These are phyloP conservation scores for Trichoderma sp. DNA, from an alignment of 2,329 filamentous ascomycete genomes.

Conservation along the genomic window DNA sequence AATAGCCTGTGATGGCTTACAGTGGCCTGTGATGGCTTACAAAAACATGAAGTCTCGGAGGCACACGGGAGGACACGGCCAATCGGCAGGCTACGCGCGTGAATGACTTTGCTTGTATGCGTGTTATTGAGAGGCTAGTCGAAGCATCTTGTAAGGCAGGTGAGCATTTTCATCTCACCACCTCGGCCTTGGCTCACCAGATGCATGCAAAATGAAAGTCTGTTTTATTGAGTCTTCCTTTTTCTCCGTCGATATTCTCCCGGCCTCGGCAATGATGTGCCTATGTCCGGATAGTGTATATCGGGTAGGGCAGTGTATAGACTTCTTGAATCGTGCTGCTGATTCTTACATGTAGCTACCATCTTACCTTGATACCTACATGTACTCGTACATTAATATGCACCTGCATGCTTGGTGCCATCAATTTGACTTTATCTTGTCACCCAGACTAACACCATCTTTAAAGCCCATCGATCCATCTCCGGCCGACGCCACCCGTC, in stretches of 20 bases:
- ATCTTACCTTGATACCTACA: background rate
- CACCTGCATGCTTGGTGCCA: background rate
- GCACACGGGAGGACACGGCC: background rate
- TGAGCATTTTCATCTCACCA: background rate
- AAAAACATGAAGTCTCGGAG: background rate
- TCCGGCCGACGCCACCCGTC: conserved; percentile 5
- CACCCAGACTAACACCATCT: background rate
- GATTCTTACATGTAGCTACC: background rate
- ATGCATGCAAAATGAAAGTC: background rate
- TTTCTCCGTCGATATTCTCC: background rate
- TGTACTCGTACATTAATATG: no score
- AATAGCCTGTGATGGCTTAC: background rate
- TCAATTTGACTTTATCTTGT: background rate
- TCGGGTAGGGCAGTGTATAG: background rate
- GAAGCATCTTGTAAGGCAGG: background rate
- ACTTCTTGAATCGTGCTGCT: background rate
- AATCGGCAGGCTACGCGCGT: background rate
- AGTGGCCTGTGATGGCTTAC: background rate
- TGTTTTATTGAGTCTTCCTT: background rate
- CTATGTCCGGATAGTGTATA: background rate
- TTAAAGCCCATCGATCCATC: background rate
- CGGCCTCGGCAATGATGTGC: background rate
- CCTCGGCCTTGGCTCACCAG: background rate
- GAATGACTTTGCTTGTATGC: conserved; percentile 9
- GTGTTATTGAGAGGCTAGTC: background rate